A percentile compares a stretch with the other conserved stretches of the same genome.
Evolutionary conservation across 805 yeast genomes (phyloP).

Genomic region (Pichia cabralensis): DNA sequence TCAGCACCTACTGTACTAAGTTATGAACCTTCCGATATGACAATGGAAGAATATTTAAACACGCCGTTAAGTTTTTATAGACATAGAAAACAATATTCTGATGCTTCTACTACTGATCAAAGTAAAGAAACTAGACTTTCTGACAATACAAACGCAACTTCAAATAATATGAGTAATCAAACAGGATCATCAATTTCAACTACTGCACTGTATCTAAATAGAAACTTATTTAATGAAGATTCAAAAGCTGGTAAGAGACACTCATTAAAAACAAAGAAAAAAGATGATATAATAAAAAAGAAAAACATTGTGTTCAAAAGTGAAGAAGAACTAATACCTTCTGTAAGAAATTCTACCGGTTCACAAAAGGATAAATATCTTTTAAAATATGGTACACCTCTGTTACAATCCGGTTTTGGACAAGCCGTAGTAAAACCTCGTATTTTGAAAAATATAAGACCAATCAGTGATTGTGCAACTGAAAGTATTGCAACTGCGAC

Average conservation of each 20-base stretch:
- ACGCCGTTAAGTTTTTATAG: conserved; percentile 10
- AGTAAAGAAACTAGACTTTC: conserved; percentile 2
- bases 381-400: conserved; percentile 4
- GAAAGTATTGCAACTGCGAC: conserved; percentile 21
- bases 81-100: conserved; percentile 5
- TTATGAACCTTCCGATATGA: conserved; percentile 9
- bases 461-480: conserved; percentile 18
- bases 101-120: background rate
- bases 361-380: conserved; percentile 3
- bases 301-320: no score
- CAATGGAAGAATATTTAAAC: conserved; percentile 10
- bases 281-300: conserved; percentile 3
- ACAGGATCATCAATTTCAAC: conserved; percentile 8
- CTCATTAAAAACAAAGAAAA: conserved; percentile 4
- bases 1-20: conserved; percentile 8
- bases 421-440: background rate
- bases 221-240: background rate
- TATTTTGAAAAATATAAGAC: background rate
- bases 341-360: no score
- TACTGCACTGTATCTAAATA: background rate
- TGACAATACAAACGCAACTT: conserved; percentile 1
- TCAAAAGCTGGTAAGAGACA: background rate
- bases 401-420: background rate
- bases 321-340: no score
- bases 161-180: background rate